Percentiles rank a stretch among this genome's conserved stretches.
Conservation (phyloP, 1,284 basidiomycete genomes). For the Ustilago curta region DNA sequence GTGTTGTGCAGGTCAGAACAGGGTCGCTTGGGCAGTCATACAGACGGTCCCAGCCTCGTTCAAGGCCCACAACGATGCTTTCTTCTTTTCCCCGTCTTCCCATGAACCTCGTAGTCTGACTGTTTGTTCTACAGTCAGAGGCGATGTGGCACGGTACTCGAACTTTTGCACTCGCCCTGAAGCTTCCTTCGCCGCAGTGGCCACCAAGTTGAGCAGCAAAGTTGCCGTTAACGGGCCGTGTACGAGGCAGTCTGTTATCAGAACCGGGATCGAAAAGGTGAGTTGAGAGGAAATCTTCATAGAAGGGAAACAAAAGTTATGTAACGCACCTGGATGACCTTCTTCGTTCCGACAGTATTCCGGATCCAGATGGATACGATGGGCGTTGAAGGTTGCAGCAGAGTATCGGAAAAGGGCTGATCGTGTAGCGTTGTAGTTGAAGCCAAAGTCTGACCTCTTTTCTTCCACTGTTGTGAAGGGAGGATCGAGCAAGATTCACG, state of each 20-base stretch:
- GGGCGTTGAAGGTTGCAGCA: slow-evolving; percentile 65
- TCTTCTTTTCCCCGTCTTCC: slow-evolving; percentile 18
- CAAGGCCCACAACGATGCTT: slow-evolving; percentile 37
- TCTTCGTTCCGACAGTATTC: slow-evolving; percentile 60
- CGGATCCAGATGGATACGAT: slow-evolving; percentile 63
- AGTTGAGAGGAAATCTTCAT: background rate
- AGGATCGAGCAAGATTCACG: no score
- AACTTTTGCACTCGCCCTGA: slow-evolving; percentile 25
- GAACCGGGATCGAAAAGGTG: background rate
- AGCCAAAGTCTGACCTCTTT: slow-evolving; percentile 43
- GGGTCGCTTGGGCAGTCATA: slow-evolving; percentile 39
- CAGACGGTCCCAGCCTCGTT: slow-evolving; percentile 40
- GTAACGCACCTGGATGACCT: slow-evolving; percentile 44
- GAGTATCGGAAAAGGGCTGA: slow-evolving; percentile 64
- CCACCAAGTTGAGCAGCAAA: slow-evolving; percentile 43
- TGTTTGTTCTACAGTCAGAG: slow-evolving; percentile 41
- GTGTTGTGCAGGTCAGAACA: slow-evolving; percentile 12
- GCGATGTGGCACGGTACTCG: slow-evolving; percentile 54
- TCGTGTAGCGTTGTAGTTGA: slow-evolving; percentile 45
- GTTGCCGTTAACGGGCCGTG: slow-evolving; percentile 59
- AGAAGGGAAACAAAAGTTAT: no score
- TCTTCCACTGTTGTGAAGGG: slow-evolving; percentile 23
- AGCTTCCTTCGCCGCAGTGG: slow-evolving; percentile 1
- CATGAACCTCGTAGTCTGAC: slow-evolving; percentile 38
- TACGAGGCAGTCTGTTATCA: slow-evolving; percentile 45